Conservation (phyloP, 176 grass and related monocot species). For the Carex cristatella region DNA sequence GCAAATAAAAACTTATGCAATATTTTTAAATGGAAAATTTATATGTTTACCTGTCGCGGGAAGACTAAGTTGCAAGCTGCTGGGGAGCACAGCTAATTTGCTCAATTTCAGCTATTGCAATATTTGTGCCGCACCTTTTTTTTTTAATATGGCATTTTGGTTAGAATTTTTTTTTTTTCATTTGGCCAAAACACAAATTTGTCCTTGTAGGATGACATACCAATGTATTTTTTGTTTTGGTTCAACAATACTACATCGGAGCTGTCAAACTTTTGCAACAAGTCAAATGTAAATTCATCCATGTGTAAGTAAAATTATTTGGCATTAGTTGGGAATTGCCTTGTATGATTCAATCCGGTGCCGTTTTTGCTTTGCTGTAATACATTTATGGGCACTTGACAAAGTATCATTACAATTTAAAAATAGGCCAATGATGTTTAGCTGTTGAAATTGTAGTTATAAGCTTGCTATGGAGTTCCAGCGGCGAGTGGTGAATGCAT, state of each 20-base stretch:
- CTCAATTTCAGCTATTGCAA: neutral
- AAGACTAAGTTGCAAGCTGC: neutral
- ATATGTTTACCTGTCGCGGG: neutral
- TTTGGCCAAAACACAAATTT: neutral
- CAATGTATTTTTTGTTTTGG: neutral
- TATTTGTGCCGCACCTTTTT: neutral
- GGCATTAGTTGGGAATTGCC: neutral
- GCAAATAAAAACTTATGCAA: neutral
- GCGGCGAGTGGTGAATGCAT: slow-evolving; percentile 4
- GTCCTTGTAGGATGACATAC: neutral
- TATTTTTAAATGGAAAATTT: no score
- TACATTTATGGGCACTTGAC: neutral
- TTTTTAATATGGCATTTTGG: neutral
- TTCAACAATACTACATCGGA: neutral
- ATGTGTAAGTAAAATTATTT: neutral
- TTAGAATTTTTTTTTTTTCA: neutral
- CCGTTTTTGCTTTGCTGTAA: neutral
- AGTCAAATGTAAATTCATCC: neutral
- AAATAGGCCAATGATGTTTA: neutral
- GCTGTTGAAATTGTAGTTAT: slow-evolving; percentile 13
- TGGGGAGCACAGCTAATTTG: neutral
- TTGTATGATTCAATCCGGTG: neutral
- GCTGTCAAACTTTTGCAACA: neutral
- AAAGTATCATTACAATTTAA: neutral
- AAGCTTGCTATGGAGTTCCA: slow-evolving; percentile 17